These are phyloP conservation scores for Raphanus raphanistrum DNA, from an alignment of 345 rosid species.

Conservation along the genomic window DNA sequence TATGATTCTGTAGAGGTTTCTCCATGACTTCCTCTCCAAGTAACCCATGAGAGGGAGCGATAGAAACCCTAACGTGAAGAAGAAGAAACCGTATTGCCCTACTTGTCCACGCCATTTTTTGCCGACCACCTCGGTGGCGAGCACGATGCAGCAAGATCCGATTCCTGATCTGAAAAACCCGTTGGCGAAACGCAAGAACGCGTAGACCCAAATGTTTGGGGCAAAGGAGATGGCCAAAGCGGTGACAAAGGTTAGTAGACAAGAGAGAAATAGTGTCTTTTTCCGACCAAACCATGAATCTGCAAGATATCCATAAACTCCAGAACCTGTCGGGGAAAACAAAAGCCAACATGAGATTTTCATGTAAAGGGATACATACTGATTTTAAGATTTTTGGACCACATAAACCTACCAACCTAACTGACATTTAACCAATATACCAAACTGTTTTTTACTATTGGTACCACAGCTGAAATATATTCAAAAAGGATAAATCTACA, in stretches of 20 bases:
- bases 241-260: slow-evolving; percentile 52
- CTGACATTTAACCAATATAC: background rate
- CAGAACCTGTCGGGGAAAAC: slow-evolving; percentile 49
- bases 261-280: slow-evolving; percentile 51
- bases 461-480: background rate
- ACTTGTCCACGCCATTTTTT: slow-evolving; percentile 76
- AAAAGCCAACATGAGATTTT: background rate
- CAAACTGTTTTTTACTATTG: background rate
- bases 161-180: slow-evolving; percentile 65
- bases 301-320: slow-evolving; percentile 54
- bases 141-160: slow-evolving; percentile 70
- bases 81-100: slow-evolving; percentile 74
- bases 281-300: slow-evolving; percentile 66
- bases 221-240: slow-evolving; percentile 66
- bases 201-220: slow-evolving; percentile 66
- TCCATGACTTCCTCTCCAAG: slow-evolving; percentile 60
- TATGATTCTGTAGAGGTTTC: slow-evolving; percentile 50
- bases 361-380: background rate
- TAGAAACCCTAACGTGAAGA: slow-evolving; percentile 67
- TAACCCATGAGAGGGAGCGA: slow-evolving; percentile 66
- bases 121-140: slow-evolving; percentile 66
- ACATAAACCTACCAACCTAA: background rate
- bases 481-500: background rate
- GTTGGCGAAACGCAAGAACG: slow-evolving; percentile 61
- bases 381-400: background rate